Evolutionary conservation across 176 grass and related monocot genomes (phyloP).

Genomic region (Aegilops umbellulata): DNA sequence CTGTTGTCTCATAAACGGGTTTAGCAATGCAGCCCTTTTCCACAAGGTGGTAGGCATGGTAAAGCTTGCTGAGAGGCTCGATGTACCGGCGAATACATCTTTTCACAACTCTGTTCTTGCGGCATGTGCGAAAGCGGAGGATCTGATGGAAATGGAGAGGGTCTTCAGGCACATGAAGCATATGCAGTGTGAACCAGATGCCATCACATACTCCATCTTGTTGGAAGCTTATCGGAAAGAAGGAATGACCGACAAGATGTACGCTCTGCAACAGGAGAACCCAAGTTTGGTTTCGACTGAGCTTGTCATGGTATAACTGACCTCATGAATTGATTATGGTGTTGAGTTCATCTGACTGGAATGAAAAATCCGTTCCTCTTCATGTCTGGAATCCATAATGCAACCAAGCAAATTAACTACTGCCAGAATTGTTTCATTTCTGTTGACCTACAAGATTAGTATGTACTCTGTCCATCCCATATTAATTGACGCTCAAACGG

Average conservation of each 20-base stretch:
- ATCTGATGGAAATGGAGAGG: conserved; percentile 96
- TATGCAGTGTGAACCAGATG: conserved; percentile 55
- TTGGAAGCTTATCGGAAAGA: conserved; percentile 82
- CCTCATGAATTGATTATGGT: background rate
- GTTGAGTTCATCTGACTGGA: conserved; percentile 2
- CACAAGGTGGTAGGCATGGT: conserved; percentile 89
- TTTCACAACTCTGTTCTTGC: conserved; percentile 70
- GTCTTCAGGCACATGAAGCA: conserved; percentile 88
- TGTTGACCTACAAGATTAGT: background rate
- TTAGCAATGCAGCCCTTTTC: conserved; percentile 77
- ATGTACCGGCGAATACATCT: conserved; percentile 45
- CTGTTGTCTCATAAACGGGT: conserved; percentile 83
- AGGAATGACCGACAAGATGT: conserved; percentile 96
- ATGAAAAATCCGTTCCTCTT: background rate
- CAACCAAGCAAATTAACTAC: background rate
- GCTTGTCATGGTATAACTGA: conserved; percentile 42
- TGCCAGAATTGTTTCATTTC: background rate
- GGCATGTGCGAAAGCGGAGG: conserved; percentile 79
- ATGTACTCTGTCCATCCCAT: background rate
- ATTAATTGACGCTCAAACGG: no score
- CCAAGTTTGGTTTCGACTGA: conserved; percentile 39
- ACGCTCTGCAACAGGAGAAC: conserved; percentile 67
- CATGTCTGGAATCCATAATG: background rate
- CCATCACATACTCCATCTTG: conserved; percentile 59
- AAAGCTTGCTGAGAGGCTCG: conserved; percentile 79